These are phyloP conservation scores for Backusella sp. DNA, from an alignment of 192 early-diverging fungal species.

Conservation along the genomic window DNA sequence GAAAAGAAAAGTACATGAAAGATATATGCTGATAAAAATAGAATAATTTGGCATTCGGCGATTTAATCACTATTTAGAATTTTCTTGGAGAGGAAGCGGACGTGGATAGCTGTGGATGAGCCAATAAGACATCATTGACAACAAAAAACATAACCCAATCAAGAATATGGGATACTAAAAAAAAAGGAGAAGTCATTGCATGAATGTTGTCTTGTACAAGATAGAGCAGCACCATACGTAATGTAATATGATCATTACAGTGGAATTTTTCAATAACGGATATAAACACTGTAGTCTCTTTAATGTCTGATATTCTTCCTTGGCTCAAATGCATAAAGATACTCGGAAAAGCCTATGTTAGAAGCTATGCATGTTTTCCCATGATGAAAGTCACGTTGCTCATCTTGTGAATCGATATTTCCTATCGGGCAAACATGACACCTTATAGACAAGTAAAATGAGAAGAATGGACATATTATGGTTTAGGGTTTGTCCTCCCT, in stretches of 20 bases:
- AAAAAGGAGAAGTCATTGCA: neutral
- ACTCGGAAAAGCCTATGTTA: neutral
- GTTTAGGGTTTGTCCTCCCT: neutral
- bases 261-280: too few species aligned
- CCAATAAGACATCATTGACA: neutral
- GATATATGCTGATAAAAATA: neutral
- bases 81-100: neutral
- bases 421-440: neutral
- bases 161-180: neutral
- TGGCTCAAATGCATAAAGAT: neutral
- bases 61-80: too few species aligned
- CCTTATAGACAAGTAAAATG: neutral
- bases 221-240: too few species aligned
- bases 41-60: too few species aligned
- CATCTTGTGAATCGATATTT: neutral
- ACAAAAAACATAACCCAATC: too few species aligned
- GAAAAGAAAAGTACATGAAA: neutral
- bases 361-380: neutral
- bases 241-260: too few species aligned
- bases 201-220: neutral
- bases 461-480: neutral
- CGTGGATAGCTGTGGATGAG: neutral
- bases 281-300: too few species aligned
- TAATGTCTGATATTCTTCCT: neutral
- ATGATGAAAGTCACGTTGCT: neutral